phyloP scores from a whole-genome alignment of 169 alveolate genomes.

The Miamiensis avidus region DNA sequence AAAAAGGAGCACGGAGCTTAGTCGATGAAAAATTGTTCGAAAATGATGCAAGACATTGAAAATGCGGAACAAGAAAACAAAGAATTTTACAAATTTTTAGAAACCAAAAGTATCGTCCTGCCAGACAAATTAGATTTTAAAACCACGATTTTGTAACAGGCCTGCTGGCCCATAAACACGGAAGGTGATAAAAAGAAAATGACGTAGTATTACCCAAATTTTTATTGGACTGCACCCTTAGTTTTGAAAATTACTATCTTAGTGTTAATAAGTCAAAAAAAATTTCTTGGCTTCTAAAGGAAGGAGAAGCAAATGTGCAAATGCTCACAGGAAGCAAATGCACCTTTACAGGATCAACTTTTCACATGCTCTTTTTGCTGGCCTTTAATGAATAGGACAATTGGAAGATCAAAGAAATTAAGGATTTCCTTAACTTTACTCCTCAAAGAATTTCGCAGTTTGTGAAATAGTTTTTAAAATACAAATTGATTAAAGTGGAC shows the following conservation, averaged over 20 bases:
- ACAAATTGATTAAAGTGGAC: neutral
- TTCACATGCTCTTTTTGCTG: neutral
- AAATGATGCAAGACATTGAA: neutral
- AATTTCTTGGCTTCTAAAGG: neutral
- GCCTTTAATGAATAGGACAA: neutral
- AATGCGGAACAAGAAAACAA: neutral
- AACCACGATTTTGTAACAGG: neutral
- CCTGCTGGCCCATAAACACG: neutral
- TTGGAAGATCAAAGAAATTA: neutral
- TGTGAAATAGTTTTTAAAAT: neutral
- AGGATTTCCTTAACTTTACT: neutral
- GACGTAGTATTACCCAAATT: neutral
- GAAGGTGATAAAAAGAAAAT: no score
- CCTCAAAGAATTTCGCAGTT: neutral
- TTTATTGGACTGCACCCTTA: no score
- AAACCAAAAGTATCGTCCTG: neutral
- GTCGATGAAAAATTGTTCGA: neutral
- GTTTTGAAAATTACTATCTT: neutral
- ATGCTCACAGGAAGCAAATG: neutral
- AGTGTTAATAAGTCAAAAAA: neutral
- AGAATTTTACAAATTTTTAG: no score
- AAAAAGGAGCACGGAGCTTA: neutral
- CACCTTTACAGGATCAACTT: neutral
- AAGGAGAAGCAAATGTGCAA: neutral
- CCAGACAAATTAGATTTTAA: neutral